A percentile compares a stretch with the other conserved stretches of the same genome.
These are phyloP conservation scores for Maudiozyma serrabonitensis DNA, from an alignment of 805 yeast genomes.

Conservation along the genomic window DNA sequence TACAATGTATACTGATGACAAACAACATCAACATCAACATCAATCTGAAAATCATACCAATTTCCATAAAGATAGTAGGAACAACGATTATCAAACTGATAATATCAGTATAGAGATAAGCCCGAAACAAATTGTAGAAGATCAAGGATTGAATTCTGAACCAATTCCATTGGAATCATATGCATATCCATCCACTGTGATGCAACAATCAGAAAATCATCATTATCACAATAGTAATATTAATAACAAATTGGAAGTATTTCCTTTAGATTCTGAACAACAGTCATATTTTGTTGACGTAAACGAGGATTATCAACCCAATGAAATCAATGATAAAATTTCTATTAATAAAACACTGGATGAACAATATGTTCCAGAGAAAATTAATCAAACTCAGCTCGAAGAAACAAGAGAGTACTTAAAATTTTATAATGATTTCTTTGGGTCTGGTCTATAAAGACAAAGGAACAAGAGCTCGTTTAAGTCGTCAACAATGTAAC, in stretches of 20 bases:
- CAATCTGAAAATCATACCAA: background rate
- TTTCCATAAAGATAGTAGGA: background rate
- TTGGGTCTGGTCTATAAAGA: constrained; percentile 8
- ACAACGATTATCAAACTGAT: background rate
- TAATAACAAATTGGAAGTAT: background rate
- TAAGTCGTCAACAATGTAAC: background rate
- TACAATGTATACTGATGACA: background rate
- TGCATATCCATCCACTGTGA: background rate
- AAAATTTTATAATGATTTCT: constrained; percentile 22
- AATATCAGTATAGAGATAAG: background rate
- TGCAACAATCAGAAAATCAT: background rate
- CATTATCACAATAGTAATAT: background rate
- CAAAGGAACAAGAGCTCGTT: background rate
- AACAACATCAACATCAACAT: background rate
- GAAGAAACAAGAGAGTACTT: constrained; percentile 25
- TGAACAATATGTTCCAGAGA: constrained; percentile 10
- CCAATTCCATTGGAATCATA: background rate
- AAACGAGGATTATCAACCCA: background rate
- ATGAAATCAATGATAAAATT: background rate
- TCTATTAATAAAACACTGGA: constrained; percentile 2
- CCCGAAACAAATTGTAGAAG: background rate
- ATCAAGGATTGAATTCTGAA: background rate
- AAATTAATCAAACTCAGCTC: constrained; percentile 17
- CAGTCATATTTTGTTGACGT: background rate
- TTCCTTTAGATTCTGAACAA: constrained; percentile 7